A percentile compares a stretch with the other conserved stretches of the same genome.
Conservation (phyloP, 2,329 filamentous ascomycete genomes). For the Escovopsis sp. region DNA sequence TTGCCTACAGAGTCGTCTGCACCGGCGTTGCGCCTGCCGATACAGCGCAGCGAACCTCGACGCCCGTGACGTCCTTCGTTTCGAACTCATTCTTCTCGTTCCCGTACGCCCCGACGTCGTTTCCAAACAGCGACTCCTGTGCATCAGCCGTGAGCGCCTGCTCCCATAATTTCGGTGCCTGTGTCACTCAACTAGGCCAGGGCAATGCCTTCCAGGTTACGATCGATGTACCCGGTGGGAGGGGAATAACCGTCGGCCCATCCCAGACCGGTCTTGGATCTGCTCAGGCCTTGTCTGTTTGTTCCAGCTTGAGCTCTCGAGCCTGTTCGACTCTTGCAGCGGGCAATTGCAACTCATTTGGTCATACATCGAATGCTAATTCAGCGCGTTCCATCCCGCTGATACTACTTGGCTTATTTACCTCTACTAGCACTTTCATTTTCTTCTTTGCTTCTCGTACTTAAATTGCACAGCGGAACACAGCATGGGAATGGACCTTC, state of each 20-base stretch:
- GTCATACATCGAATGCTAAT: conserved; percentile 6
- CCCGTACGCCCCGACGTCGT: conserved; percentile 40
- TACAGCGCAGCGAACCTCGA: conserved; percentile 21
- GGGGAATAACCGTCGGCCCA: conserved; percentile 36
- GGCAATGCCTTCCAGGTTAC: conserved; percentile 35
- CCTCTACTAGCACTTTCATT: background rate
- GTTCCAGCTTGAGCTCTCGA: conserved; percentile 37
- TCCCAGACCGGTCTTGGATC: conserved; percentile 23
- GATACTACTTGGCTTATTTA: background rate
- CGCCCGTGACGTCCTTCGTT: conserved; percentile 34
- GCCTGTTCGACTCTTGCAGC: conserved; percentile 33
- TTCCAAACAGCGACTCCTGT: conserved; percentile 35
- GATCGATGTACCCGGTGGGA: conserved; percentile 38
- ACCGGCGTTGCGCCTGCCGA: conserved; percentile 37
- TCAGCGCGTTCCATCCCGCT: background rate
- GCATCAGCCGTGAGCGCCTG: conserved; percentile 36
- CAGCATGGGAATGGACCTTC: no score
- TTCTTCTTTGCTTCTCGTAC: background rate
- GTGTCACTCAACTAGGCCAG: conserved; percentile 33
- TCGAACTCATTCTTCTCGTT: conserved; percentile 45
- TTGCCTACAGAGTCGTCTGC: conserved; percentile 31
- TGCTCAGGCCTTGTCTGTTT: conserved; percentile 36
- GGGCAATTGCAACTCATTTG: conserved; percentile 22
- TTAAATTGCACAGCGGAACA: no score
- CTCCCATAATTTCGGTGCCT: conserved; percentile 37